These are phyloP conservation scores for Oryza coarctata DNA, from an alignment of 176 grass and related monocot species.

Conservation along the genomic window DNA sequence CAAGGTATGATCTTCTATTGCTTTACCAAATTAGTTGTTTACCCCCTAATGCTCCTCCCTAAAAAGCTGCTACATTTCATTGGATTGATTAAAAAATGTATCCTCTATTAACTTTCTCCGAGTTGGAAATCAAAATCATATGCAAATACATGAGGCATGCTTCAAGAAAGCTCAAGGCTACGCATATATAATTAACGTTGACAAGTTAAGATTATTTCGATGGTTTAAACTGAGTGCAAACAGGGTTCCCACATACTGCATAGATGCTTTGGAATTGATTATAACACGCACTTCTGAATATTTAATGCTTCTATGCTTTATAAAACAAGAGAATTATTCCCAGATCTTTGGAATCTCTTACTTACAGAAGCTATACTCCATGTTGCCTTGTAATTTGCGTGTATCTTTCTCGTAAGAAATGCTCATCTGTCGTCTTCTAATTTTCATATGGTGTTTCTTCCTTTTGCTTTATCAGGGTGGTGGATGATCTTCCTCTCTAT, in stretches of 20 bases:
- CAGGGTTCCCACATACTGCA: neutral
- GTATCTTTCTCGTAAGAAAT: neutral
- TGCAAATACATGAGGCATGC: neutral
- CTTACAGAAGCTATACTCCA: neutral
- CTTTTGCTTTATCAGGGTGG: conserved; percentile 59
- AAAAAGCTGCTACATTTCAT: neutral
- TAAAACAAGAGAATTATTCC: neutral
- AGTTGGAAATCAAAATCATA: neutral
- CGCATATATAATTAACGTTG: neutral
- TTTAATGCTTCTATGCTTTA: neutral
- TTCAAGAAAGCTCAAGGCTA: neutral
- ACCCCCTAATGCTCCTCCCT: neutral
- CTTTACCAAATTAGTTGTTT: conserved; percentile 20
- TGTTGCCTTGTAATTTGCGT: neutral
- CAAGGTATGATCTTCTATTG: conserved; percentile 60
- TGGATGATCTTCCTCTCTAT: conserved; percentile 94
- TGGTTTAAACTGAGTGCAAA: neutral
- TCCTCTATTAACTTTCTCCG: neutral
- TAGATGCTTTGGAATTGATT: neutral
- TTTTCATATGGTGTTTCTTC: conserved; percentile 19
- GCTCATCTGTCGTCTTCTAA: conserved; percentile 16
- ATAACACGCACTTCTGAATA: neutral
- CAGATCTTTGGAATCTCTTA: neutral
- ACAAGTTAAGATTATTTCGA: conserved; percentile 12
- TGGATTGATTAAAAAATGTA: neutral